These are phyloP conservation scores for Lindgomyces ingoldianus DNA, from an alignment of 495 filamentous ascomycete genomes.

Conservation along the genomic window DNA sequence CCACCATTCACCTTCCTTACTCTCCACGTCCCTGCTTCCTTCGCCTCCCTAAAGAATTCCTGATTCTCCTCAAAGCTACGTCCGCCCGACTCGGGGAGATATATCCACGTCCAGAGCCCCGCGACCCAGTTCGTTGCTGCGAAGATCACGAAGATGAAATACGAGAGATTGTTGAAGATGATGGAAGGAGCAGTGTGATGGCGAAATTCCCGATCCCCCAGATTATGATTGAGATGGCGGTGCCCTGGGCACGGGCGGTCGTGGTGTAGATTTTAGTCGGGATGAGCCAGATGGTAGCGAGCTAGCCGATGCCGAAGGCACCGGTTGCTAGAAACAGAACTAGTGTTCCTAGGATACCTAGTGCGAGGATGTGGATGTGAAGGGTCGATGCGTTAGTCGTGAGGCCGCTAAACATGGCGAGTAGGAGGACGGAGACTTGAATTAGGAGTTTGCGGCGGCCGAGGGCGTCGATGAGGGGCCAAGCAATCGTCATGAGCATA, in stretches of 20 bases:
- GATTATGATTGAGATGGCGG: conserved; percentile 55
- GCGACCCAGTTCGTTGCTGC: conserved; percentile 55
- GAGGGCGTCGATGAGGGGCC: conserved; percentile 54
- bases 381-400: conserved; percentile 42
- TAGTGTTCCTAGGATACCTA: conserved; percentile 52
- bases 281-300: conserved; percentile 59
- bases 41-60: conserved; percentile 54
- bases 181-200: conserved; percentile 57
- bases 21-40: conserved; percentile 50
- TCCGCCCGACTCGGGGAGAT: conserved; percentile 56
- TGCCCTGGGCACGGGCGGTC: conserved; percentile 55
- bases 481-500: conserved; percentile 56
- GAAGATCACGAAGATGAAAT: conserved; percentile 59
- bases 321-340: conserved; percentile 55
- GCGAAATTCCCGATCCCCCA: conserved; percentile 61
- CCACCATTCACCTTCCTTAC: conserved; percentile 53
- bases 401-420: conserved; percentile 52
- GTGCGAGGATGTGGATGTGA: conserved; percentile 42
- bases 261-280: conserved; percentile 62
- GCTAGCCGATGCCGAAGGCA: conserved; percentile 60
- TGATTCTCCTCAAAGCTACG: conserved; percentile 60
- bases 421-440: conserved; percentile 50
- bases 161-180: conserved; percentile 58
- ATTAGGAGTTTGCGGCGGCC: conserved; percentile 57
- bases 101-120: conserved; percentile 54